Evolutionary conservation across 2,329 filamentous ascomycete genomes (phyloP).

Genomic region (Aspergillus pseudoterreus): DNA sequence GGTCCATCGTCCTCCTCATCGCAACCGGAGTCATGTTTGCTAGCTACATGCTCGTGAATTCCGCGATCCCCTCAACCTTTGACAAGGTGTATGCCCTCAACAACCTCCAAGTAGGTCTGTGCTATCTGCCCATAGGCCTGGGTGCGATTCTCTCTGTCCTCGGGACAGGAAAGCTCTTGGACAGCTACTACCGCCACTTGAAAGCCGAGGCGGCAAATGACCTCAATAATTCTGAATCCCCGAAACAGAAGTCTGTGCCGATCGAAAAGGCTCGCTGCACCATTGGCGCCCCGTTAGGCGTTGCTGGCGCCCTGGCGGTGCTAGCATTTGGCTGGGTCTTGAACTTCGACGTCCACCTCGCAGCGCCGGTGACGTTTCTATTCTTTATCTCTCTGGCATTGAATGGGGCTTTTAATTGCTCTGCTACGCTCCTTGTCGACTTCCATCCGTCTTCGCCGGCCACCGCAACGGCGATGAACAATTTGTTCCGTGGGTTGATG

Average conservation of each 20-base stretch:
- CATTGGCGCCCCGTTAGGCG: conserved; percentile 31
- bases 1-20: conserved; percentile 35
- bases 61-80: conserved; percentile 46
- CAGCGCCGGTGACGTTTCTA: conserved; percentile 30
- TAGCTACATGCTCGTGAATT: conserved; percentile 46
- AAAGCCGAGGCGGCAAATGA: too few species aligned
- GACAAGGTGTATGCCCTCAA: conserved; percentile 45
- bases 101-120: conserved; percentile 44
- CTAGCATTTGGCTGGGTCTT: conserved; percentile 37
- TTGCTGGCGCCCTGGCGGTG: conserved; percentile 21
- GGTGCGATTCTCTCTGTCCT: too few species aligned
- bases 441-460: conserved; percentile 35
- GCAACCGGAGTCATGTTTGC: conserved; percentile 45
- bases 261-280: conserved; percentile 40
- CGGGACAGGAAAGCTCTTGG: too few species aligned
- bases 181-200: too few species aligned
- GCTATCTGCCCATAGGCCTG: conserved; percentile 34
- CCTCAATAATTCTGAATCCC: too few species aligned
- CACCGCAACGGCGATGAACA: conserved; percentile 40
- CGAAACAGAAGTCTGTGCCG: too few species aligned
- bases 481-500: conserved; percentile 38
- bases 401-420: conserved; percentile 33
- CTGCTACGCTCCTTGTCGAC: conserved; percentile 46
- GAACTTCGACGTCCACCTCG: conserved; percentile 25
- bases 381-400: conserved; percentile 34